These are phyloP conservation scores for Ophiostoma novo-ulmi DNA, from an alignment of 2,329 filamentous ascomycete genomes.

Conservation along the genomic window DNA sequence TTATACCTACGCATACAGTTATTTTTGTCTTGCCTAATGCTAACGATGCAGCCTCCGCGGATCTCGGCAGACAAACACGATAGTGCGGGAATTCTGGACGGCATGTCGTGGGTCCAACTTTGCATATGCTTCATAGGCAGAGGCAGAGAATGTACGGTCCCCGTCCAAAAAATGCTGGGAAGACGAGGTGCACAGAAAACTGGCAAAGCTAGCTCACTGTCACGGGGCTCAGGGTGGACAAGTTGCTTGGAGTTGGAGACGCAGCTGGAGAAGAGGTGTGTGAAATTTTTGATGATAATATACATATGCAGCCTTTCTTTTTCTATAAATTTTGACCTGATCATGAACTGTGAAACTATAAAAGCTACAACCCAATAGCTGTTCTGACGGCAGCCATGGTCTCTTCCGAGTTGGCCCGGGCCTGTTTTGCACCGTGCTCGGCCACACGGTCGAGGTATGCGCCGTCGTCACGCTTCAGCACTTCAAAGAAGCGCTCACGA, in stretches of 20 bases:
- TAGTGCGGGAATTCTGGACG: constrained; percentile 70
- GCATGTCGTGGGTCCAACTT: constrained; percentile 58
- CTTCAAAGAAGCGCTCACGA: constrained; percentile 50
- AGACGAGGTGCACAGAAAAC: background rate
- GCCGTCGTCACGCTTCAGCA: constrained; percentile 39
- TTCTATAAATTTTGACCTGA: background rate
- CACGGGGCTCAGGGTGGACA: background rate
- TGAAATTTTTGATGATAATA: background rate
- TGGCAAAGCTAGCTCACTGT: background rate
- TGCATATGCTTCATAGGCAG: constrained; percentile 48
- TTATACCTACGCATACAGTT: background rate
- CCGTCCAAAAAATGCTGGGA: background rate
- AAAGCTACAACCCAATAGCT: constrained; percentile 45
- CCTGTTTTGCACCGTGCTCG: constrained; percentile 54
- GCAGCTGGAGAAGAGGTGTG: background rate
- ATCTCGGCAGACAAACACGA: constrained; percentile 57
- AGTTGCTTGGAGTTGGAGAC: background rate
- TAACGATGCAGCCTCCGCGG: constrained; percentile 49
- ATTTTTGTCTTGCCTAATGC: background rate
- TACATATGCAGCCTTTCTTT: background rate
- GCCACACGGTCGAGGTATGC: constrained; percentile 48
- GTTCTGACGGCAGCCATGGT: constrained; percentile 52
- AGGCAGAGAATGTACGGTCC: background rate
- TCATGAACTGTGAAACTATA: background rate
- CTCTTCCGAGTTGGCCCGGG: constrained; percentile 54